phyloP scores from a whole-genome alignment of 2,329 filamentous ascomycete genomes.

The Fusarium poae region DNA sequence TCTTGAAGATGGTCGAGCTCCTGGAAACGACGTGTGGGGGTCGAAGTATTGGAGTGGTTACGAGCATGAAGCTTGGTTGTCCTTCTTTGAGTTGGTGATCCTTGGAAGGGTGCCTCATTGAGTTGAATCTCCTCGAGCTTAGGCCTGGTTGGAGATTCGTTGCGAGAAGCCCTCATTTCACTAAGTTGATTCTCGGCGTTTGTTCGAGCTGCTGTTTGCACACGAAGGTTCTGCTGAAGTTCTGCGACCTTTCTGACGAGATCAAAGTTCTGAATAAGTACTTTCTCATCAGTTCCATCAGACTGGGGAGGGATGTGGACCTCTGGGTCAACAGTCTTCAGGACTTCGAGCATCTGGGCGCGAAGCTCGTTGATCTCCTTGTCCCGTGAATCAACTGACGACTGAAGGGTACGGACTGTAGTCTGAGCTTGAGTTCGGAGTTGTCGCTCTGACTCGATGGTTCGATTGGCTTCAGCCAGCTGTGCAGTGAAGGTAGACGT shows the following conservation, averaged over 20 bases:
- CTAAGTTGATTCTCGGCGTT: conserved; percentile 87
- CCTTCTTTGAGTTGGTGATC: conserved; percentile 79
- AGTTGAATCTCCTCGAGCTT: conserved; percentile 89
- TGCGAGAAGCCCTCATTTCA: conserved; percentile 80
- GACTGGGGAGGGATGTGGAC: conserved; percentile 73
- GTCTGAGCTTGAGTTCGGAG: conserved; percentile 86
- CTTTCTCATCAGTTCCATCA: conserved; percentile 71
- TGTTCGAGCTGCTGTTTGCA: conserved; percentile 82
- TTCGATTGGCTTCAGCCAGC: conserved; percentile 88
- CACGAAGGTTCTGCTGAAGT: conserved; percentile 86
- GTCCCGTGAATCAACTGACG: conserved; percentile 82
- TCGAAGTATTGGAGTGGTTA: conserved; percentile 80
- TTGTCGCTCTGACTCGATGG: conserved; percentile 90
- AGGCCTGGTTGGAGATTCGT: conserved; percentile 78
- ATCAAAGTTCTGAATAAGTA: conserved; percentile 81
- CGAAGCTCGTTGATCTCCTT: conserved; percentile 85
- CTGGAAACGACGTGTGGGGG: conserved; percentile 79
- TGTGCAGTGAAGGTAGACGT: conserved; percentile 84
- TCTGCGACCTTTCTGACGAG: conserved; percentile 88
- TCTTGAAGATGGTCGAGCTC: conserved; percentile 73
- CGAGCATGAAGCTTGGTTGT: conserved; percentile 66
- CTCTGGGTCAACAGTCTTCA: conserved; percentile 88
- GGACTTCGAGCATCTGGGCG: conserved; percentile 81
- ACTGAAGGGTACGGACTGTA: conserved; percentile 84
- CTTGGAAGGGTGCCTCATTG: conserved; percentile 80